A percentile compares a stretch with the other conserved stretches of the same genome.
These are phyloP conservation scores for Trichoderma sp. DNA, from an alignment of 2,329 filamentous ascomycete species.

Conservation along the genomic window DNA sequence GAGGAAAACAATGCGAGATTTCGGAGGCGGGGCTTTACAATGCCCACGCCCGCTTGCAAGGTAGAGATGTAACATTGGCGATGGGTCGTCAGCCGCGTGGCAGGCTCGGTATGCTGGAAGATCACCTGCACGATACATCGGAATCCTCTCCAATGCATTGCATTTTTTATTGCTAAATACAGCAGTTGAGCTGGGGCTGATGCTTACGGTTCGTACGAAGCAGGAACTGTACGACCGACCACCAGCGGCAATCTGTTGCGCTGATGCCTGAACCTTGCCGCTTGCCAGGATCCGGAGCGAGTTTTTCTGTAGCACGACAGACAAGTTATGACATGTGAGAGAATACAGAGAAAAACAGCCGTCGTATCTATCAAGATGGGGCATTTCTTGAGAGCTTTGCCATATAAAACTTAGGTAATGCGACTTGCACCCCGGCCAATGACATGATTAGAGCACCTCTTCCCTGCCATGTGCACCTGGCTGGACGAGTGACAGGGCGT, in stretches of 20 bases:
- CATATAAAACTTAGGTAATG: constrained; percentile 19
- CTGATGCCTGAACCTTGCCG: background rate
- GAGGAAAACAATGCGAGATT: background rate
- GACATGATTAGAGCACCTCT: background rate
- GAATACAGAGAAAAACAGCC: background rate
- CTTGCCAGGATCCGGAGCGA: background rate
- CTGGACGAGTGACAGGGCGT: background rate
- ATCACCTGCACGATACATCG: constrained; percentile 15
- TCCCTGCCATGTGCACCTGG: background rate
- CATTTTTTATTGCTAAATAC: background rate
- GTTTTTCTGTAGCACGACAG: background rate
- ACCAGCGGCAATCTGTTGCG: background rate
- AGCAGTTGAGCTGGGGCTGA: background rate
- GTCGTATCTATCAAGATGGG: background rate
- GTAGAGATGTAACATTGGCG: constrained; percentile 2
- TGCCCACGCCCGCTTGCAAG: background rate
- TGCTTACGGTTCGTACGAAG: background rate
- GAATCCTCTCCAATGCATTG: constrained; percentile 14
- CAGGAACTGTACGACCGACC: background rate
- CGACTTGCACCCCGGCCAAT: background rate
- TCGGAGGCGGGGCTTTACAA: background rate
- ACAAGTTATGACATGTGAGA: background rate
- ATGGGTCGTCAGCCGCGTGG: constrained; percentile 7
- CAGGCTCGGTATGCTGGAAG: constrained; percentile 1
- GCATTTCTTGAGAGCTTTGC: background rate